Conservation (phyloP, 805 yeast genomes). For the Pichia scutulata region DNA sequence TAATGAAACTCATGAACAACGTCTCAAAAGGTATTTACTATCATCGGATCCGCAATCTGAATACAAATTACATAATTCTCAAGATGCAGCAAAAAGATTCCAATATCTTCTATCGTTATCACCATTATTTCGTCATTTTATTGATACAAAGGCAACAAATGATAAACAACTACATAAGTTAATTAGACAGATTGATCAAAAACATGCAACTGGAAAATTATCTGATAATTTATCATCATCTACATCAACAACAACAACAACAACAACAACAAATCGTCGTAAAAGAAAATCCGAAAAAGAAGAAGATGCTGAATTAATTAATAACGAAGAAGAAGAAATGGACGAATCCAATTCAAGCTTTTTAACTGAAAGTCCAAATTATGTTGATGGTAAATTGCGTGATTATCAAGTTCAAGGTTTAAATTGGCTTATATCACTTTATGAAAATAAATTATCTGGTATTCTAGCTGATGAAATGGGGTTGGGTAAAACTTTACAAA, state of each 20-base stretch:
- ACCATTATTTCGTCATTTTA: constrained; percentile 81
- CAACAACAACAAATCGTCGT: constrained; percentile 29
- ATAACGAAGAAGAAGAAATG: constrained; percentile 71
- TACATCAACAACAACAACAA: constrained; percentile 1
- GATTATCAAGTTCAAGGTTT: constrained; percentile 93
- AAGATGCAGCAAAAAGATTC: constrained; percentile 69
- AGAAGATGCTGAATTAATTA: constrained; percentile 86
- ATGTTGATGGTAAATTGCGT: constrained; percentile 67
- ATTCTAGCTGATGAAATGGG: constrained; percentile 99
- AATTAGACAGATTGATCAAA: constrained; percentile 48
- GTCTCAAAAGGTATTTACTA: constrained; percentile 43
- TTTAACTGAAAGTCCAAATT: constrained; percentile 81
- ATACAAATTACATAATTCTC: constrained; percentile 39
- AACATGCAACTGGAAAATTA: constrained; percentile 32
- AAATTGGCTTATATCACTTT: constrained; percentile 86
- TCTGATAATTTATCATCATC: constrained; percentile 13
- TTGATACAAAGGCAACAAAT: constrained; percentile 70
- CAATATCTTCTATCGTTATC: constrained; percentile 75
- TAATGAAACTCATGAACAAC: constrained; percentile 29
- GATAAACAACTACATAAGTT: constrained; percentile 63
- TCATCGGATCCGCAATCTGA: constrained; percentile 51
- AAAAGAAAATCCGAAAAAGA: constrained; percentile 89
- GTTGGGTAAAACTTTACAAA: constrained; percentile 90
- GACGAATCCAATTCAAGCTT: constrained; percentile 57
- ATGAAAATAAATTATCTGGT: constrained; percentile 85